Base-by-base conservation (phyloP, 257 asterid genomes). In the Haberlea rhodopensis region DNA sequence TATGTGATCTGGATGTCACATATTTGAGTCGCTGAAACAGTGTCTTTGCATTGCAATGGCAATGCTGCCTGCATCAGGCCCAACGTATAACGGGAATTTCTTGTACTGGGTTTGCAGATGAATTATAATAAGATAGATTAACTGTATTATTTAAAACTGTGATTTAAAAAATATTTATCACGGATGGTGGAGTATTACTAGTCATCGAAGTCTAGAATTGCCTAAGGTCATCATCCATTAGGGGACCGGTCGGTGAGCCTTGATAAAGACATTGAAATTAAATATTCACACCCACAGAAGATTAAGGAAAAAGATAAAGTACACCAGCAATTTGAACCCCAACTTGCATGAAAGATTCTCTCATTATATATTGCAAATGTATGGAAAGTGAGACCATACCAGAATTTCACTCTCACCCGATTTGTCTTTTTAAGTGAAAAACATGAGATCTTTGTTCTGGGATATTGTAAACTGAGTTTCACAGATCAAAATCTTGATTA, bases 161-260 rank as follows among this genome's bases (percentile, higher is more conserved):
- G n/a, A n/a, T n/a, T n/a, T n/a, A n/a, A n/a, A n/a, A n/a, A n/a
- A n/a, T n/a, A n/a, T n/a, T n/a, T n/a, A n/a, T n/a, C n/a, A n/a
- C n/a, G n/a, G n/a, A n/a, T n/a, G n/a, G n/a, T n/a, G n/a, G n/a
- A n/a, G n/a, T n/a, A n/a, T 11, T 16, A 15, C 1, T 43, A 43
- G 51, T 43, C 2, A 2, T 4, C n/a, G 20, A 60, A 73, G 73
- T 70, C 72, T 66, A 31, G 72, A 68, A 51, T 76, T 66, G 64
- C 29, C 20, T 67, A 67, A 31, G n/a, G n/a, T n/a, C 64, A 71
- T 60, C 76, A 59, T 66, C 49, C 11, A 43, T 16, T 49, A 67
- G 78, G 69, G 77, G 76, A 72, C 68, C 73, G 61, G 78, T 65
- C 79, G 79, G 80, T 72, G 79, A 71, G 24, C 46, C 60, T 65